These are phyloP conservation scores for Catharanthus roseus DNA, from an alignment of 257 asterid species.

Conservation along the genomic window DNA sequence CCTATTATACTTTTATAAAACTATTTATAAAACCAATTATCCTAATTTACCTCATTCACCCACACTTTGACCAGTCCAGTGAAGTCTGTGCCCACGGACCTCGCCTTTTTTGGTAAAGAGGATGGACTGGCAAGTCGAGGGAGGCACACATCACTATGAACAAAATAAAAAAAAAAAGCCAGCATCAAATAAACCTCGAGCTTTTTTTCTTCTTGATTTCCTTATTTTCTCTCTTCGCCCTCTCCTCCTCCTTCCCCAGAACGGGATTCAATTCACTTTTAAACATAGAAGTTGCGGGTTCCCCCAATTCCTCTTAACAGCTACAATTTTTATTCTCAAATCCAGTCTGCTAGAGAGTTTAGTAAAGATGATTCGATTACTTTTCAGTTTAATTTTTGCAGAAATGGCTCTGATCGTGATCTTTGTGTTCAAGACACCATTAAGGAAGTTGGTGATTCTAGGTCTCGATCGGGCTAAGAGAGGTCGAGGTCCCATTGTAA, in stretches of 20 bases:
- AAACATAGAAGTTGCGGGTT: not conserved
- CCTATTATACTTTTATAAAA: too few relatives aligned
- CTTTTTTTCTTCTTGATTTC: too few relatives aligned
- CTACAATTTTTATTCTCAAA: not conserved
- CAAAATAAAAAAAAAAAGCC: not conserved
- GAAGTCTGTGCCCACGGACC: too few relatives aligned
- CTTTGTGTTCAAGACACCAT: constrained; percentile 84
- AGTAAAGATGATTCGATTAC: constrained; percentile 48
- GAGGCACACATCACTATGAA: not conserved
- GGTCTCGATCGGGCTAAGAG: constrained; percentile 78
- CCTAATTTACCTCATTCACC: too few relatives aligned
- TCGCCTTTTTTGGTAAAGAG: too few relatives aligned
- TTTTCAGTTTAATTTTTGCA: constrained; percentile 50
- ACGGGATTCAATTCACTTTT: not conserved
- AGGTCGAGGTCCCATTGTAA: constrained; percentile 68
- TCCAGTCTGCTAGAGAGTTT: not conserved
- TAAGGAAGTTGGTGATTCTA: constrained; percentile 72
- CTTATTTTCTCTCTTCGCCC: not conserved
- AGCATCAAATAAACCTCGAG: not conserved
- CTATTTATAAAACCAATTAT: too few relatives aligned
- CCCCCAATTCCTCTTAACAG: not conserved
- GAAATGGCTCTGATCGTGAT: constrained; percentile 70
- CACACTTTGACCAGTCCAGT: too few relatives aligned
- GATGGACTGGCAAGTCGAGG: not conserved
- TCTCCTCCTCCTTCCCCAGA: not conserved